phyloP scores from a whole-genome alignment of 2,329 filamentous ascomycete genomes.

The Aspergillus sp. region DNA sequence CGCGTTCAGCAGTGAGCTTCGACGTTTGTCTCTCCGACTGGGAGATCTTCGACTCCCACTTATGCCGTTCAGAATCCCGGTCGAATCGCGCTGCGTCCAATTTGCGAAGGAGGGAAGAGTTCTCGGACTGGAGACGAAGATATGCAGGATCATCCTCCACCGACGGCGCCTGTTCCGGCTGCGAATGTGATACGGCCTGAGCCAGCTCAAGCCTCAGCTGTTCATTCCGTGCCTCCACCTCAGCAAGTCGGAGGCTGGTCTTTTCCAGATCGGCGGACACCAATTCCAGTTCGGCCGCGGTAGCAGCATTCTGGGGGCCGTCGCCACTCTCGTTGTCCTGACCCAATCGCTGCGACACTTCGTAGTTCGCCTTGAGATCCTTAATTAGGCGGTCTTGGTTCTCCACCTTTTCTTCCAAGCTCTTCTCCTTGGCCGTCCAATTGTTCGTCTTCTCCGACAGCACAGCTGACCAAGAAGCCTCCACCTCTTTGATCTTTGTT shows the following conservation, averaged over 20 bases:
- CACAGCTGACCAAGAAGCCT: constrained; percentile 84
- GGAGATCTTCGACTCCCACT: constrained; percentile 71
- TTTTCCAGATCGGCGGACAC: constrained; percentile 87
- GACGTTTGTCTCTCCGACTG: constrained; percentile 75
- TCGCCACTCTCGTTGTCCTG: constrained; percentile 66
- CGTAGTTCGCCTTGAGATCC: constrained; percentile 95
- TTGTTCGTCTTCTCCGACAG: constrained; percentile 93
- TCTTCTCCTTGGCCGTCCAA: constrained; percentile 91
- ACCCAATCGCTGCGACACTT: constrained; percentile 87
- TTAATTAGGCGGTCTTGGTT: constrained; percentile 88
- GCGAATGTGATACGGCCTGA: constrained; percentile 73
- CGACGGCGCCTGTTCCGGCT: constrained; percentile 56
- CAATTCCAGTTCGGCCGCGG: constrained; percentile 89
- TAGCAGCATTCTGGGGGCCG: constrained; percentile 63
- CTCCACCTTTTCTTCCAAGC: constrained; percentile 87
- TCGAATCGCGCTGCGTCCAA: constrained; percentile 81
- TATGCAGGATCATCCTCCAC: constrained; percentile 88
- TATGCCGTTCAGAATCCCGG: constrained; percentile 74
- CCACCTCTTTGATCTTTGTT: constrained; percentile 79
- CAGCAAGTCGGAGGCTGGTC: constrained; percentile 79
- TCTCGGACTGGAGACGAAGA: constrained; percentile 86
- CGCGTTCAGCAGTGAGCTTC: constrained; percentile 74
- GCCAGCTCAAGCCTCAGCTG: constrained; percentile 87
- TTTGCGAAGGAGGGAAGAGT: constrained; percentile 85
- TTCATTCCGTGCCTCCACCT: constrained; percentile 92